A percentile compares a stretch with the other conserved stretches of the same genome.
phyloP scores from a whole-genome alignment of 306 rosid species.

The Geum urbanum region DNA sequence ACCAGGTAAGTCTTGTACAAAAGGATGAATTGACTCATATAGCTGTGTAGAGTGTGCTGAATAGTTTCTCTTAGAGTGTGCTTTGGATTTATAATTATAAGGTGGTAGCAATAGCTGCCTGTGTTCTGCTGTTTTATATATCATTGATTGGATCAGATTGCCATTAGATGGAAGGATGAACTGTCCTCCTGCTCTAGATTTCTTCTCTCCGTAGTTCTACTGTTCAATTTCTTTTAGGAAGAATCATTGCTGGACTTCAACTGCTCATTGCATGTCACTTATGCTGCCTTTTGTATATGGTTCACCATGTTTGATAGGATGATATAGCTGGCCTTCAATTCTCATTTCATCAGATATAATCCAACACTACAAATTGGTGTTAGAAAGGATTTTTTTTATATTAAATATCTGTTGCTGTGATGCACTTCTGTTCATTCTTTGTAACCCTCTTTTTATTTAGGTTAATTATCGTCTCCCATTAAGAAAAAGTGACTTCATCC shows the following conservation, averaged over 20 bases:
- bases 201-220: background rate
- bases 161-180: background rate
- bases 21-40: conserved; percentile 11
- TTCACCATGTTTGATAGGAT: too few species aligned
- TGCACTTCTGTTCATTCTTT: too few species aligned
- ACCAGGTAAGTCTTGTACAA: conserved; percentile 57
- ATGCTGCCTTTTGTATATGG: background rate
- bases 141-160: background rate
- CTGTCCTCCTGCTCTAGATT: background rate
- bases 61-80: background rate
- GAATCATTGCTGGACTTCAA: background rate
- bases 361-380: too few species aligned
- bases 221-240: background rate
- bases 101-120: conserved; percentile 2
- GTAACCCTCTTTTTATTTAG: too few species aligned
- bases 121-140: conserved; percentile 7
- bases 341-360: too few species aligned
- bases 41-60: conserved; percentile 1
- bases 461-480: too few species aligned
- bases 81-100: background rate
- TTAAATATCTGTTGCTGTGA: too few species aligned
- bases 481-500: too few species aligned
- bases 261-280: background rate
- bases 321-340: too few species aligned
- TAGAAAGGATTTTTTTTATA: too few species aligned